phyloP scores from a whole-genome alignment of 192 early-diverging fungal genomes.

The Gorgonomyces haynaldii region DNA sequence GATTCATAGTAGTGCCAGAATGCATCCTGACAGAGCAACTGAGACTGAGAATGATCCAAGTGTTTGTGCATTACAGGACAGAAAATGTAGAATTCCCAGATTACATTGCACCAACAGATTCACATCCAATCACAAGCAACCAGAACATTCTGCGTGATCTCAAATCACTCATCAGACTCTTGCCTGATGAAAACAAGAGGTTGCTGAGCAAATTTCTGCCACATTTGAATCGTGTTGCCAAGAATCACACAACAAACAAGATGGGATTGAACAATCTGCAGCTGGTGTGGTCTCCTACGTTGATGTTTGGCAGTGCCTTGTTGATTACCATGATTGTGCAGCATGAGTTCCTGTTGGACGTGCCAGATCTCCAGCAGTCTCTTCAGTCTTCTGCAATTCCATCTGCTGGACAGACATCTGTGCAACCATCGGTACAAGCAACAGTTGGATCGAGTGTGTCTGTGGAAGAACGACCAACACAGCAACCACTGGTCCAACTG shows the following conservation, averaged over 20 bases:
- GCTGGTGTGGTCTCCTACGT: constrained; percentile 7
- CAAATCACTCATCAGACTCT: background rate
- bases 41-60: background rate
- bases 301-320: constrained; percentile 1
- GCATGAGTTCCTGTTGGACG: constrained; percentile 4
- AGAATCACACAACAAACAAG: background rate
- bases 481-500: too few species aligned
- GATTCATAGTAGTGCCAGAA: constrained; percentile 3
- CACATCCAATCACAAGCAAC: constrained; percentile 1
- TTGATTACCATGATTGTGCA: constrained; percentile 1
- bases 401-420: too few species aligned
- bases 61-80: background rate
- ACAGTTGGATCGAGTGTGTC: too few species aligned
- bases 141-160: background rate
- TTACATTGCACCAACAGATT: background rate
- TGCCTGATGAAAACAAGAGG: constrained; percentile 1
- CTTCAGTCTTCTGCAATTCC: too few species aligned
- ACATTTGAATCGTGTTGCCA: constrained; percentile 1
- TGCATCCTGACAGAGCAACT: constrained; percentile 4
- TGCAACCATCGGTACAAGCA: too few species aligned
- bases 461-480: too few species aligned
- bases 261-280: constrained; percentile 7
- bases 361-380: too few species aligned
- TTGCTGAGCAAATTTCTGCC: constrained; percentile 1
- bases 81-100: background rate